Base-by-base conservation (phyloP, 805 yeast species). In the Pichia occidentalis region DNA sequence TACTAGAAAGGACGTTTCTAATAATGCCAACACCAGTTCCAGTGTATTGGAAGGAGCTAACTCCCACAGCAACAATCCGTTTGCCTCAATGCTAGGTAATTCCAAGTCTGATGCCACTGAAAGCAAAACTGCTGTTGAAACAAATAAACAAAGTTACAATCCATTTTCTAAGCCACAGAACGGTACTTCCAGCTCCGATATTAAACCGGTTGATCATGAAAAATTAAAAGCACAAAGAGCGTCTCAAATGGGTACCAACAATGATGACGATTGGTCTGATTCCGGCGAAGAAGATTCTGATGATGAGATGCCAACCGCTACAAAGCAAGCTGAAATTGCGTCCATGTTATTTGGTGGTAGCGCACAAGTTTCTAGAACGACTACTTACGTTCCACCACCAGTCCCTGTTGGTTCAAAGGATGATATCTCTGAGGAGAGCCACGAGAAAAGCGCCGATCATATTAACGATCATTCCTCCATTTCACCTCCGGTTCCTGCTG, bases 171-270 rank as follows among this genome's bases (percentile, higher is more conserved):
- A 74, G 50, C 72, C 75, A 14, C 43, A 52, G 17, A 44, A 59
- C 17, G 42, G 59, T 7, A 27, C 34, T 19, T 6, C 34, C 5
- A 21, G 38, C 3, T 17, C 41, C 25, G 43, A 42, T 11, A 28
- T 75, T 11, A 46, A 51, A 17, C 44, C 57, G 16, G 45, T 77
- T 46, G 85, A 80, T 51, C 62, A 73, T 1, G 67, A 67, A 44
- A 74, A 75, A 43, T 74, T 82, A 21, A 80, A 77, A 39, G 80
- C 79, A 2, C 88, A 82, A 57, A 68, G 92, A 58, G 75, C 72
- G 20, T 74, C 84, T 7, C 90, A 83, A 55, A 68, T 88, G 57
- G 80, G 80, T 4, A 50, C 63, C 29, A 60, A 61, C 7, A 65
- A 61, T 27, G 65, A 61, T 36, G 77, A 63, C 39, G 57, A 54